Conservation (phyloP, 225 moss, liverwort and hornwort species). For the Physcomitrium patens region DNA sequence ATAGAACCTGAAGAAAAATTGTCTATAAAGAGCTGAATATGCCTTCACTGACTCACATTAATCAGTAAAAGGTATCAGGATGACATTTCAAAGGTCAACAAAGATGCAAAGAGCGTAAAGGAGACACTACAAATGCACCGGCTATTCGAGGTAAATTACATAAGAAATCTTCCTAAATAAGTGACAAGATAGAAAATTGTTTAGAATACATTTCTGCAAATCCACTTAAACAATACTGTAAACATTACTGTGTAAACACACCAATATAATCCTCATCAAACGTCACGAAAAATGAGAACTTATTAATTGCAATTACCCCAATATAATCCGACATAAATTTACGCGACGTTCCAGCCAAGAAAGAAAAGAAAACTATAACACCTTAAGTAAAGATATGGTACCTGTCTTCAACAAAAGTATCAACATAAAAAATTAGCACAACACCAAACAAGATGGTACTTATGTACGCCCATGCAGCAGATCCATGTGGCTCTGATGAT, state of each 20-base stretch:
- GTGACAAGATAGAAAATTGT: background rate
- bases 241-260: background rate
- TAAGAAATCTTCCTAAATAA: background rate
- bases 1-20: background rate
- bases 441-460: slow-evolving; percentile 81
- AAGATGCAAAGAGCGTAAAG: slow-evolving; percentile 13
- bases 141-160: background rate
- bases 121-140: background rate
- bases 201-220: background rate
- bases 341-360: background rate
- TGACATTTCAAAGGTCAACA: background rate
- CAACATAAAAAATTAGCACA: slow-evolving; percentile 88
- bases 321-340: background rate
- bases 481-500: slow-evolving; percentile 72
- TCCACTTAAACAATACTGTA: background rate
- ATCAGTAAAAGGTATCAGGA: background rate
- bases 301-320: background rate
- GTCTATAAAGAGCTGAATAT: background rate
- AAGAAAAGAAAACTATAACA: background rate
- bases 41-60: background rate
- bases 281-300: background rate
- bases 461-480: slow-evolving; percentile 71
- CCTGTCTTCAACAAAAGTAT: slow-evolving; percentile 97
- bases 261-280: background rate
- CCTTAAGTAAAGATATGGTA: slow-evolving; percentile 21